Percentiles rank a stretch among this genome's conserved stretches.
phyloP scores from a whole-genome alignment of 2,329 filamentous ascomycete species.

The Fusarium sp. region DNA sequence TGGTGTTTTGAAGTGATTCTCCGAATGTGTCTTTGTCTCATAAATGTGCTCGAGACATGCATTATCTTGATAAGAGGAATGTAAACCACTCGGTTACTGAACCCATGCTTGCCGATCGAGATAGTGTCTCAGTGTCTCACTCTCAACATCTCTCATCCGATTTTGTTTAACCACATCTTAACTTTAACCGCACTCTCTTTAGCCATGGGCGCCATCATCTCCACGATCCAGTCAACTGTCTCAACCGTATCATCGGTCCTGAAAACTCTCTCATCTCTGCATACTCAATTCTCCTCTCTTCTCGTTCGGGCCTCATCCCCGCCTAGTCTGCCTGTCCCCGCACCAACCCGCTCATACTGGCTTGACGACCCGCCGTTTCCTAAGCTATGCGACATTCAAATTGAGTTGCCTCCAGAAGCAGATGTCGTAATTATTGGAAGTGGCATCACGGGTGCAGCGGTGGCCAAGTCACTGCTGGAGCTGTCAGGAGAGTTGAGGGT shows the following conservation, averaged over 20 bases:
- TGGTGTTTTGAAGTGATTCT: background rate
- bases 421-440: conserved; percentile 63
- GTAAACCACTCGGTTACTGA: background rate
- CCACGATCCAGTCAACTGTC: conserved; percentile 36
- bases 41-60: background rate
- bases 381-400: conserved; percentile 48
- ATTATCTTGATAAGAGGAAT: background rate
- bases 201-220: conserved; percentile 49
- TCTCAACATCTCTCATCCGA: background rate
- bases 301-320: conserved; percentile 44
- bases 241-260: conserved; percentile 39
- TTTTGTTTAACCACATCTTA: background rate
- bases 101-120: background rate
- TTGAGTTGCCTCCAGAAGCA: conserved; percentile 48
- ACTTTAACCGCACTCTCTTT: background rate
- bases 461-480: conserved; percentile 43
- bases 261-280: conserved; percentile 42
- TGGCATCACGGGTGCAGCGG: conserved; percentile 58
- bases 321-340: conserved; percentile 53
- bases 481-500: conserved; percentile 42
- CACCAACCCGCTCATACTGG: conserved; percentile 58
- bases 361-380: conserved; percentile 54
- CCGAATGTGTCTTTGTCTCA: background rate
- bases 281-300: conserved; percentile 42
- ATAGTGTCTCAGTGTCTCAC: background rate